Evolutionary conservation across 2,329 filamentous ascomycete genomes (phyloP).

Genomic region (Alternaria hordeiaustralica): DNA sequence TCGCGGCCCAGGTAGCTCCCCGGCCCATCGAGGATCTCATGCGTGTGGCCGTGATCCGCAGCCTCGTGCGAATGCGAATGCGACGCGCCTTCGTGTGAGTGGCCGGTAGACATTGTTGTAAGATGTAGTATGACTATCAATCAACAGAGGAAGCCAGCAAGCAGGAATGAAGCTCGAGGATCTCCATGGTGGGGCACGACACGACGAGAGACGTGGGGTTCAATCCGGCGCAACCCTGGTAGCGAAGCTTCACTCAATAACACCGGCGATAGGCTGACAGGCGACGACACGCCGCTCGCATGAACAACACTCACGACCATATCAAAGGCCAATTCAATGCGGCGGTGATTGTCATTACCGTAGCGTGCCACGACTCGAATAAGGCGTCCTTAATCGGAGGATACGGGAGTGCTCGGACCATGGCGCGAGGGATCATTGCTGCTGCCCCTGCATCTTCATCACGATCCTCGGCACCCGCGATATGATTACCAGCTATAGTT

Average conservation of each 20-base stretch:
- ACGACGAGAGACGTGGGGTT: conserved; percentile 22
- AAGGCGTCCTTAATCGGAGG: conserved; percentile 5
- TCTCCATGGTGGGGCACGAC: conserved; percentile 29
- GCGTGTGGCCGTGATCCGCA: conserved; percentile 87
- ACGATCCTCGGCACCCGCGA: conserved; percentile 13
- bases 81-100: conserved; percentile 50
- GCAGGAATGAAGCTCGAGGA: conserved; percentile 11
- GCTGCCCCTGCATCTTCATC: conserved; percentile 22
- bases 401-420: conserved; percentile 11
- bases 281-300: neutral
- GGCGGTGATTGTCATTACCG: conserved; percentile 15
- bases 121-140: neutral
- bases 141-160: neutral
- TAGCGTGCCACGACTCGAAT: conserved; percentile 18
- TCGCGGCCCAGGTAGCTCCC: conserved; percentile 89
- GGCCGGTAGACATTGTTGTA: conserved; percentile 38
- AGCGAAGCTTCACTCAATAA: conserved; percentile 9
- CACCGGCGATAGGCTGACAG: conserved; percentile 3
- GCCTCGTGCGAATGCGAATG: conserved; percentile 57
- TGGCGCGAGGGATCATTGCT: conserved; percentile 14
- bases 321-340: conserved; percentile 13
- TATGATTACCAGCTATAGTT: conserved; percentile 21
- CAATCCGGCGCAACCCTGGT: conserved; percentile 6
- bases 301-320: conserved; percentile 4
- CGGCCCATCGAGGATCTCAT: conserved; percentile 93